Base-by-base conservation (phyloP, 1,139 yeast genomes). In the Kazachstania sp. region DNA sequence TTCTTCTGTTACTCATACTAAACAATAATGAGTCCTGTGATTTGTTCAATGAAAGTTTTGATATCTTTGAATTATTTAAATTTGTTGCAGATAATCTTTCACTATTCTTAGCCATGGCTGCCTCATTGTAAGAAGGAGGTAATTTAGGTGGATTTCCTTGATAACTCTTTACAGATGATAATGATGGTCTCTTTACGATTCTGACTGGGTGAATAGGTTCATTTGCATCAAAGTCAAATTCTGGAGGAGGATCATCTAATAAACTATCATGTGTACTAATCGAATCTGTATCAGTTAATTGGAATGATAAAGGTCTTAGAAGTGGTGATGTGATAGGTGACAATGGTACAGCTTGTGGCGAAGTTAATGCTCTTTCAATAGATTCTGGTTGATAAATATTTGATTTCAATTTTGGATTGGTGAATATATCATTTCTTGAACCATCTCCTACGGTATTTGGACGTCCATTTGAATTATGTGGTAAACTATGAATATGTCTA, bases 351-450 rank as follows among this genome's bases (percentile, higher is more conserved):
- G 84, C 83, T 53, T 78, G 84, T 2, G 81, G 82, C 0, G 86
- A 77, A 43, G 74, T 69, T 41, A 82, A 64, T 41, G 71, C 75
- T 15, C 66, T 58, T 11, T 71, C 71, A 15, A 72, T 55, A 15
- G 61, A 52, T 20, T 68, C 72, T 0, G 92, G 92, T 55, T 75
- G 73, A 59, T 79, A 83, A 16, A 83, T 59, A 56, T 84, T 83
- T 1, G 88, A 56, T 39, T 57, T 56, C 39, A 63, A 49, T 46
- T 54, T 61, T 11, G 65, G 65, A 7, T 64, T 58, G 11, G 56
- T 50, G 32, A 61, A 54, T 12, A 60, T 45, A 31, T 40, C 47
- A 23, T 49, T 44, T 41, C 41, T 45, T 16, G 39, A 37, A 15
- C 31, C 43, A 18, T 44, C 46, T 16, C 45, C 18, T 37, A 46